These are phyloP conservation scores for Atkinsonella texensis DNA, from an alignment of 2,329 filamentous ascomycete genomes.

Conservation along the genomic window DNA sequence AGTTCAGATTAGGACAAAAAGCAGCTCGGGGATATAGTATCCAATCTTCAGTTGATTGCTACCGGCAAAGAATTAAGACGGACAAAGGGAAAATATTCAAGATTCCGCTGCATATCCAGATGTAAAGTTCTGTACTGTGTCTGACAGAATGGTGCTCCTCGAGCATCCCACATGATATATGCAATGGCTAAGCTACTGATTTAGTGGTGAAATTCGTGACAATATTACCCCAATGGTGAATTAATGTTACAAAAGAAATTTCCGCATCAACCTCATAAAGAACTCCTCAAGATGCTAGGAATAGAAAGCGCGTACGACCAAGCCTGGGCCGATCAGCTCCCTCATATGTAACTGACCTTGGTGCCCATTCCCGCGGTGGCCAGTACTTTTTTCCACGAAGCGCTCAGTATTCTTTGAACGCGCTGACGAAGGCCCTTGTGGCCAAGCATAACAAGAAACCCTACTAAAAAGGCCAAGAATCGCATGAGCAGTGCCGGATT, in stretches of 20 bases:
- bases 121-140: not conserved
- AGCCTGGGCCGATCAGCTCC: not conserved
- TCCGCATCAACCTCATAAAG: conserved; percentile 8
- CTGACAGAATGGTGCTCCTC: not conserved
- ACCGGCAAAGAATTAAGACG: too few species aligned
- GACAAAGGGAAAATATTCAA: too few species aligned
- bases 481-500: conserved; percentile 46
- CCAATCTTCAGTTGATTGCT: too few species aligned
- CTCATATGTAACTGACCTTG: conserved; percentile 88
- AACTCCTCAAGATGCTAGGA: conserved; percentile 19
- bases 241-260: not conserved
- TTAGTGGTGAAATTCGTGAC: not conserved
- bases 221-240: not conserved
- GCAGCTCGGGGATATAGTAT: too few species aligned
- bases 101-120: too few species aligned
- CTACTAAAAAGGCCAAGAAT: conserved; percentile 67
- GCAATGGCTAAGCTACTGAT: not conserved
- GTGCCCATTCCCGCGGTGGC: conserved; percentile 90
- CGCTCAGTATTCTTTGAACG: conserved; percentile 53
- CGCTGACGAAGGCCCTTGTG: conserved; percentile 64
- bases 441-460: conserved; percentile 65
- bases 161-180: not conserved
- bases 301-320: conserved; percentile 7
- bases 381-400: conserved; percentile 69
- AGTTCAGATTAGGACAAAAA: too few species aligned